Evolutionary conservation across 2,329 filamentous ascomycete species (phyloP), one percentile per base, ranked within the genome.

Genomic region (Chalara sp.): DNA sequence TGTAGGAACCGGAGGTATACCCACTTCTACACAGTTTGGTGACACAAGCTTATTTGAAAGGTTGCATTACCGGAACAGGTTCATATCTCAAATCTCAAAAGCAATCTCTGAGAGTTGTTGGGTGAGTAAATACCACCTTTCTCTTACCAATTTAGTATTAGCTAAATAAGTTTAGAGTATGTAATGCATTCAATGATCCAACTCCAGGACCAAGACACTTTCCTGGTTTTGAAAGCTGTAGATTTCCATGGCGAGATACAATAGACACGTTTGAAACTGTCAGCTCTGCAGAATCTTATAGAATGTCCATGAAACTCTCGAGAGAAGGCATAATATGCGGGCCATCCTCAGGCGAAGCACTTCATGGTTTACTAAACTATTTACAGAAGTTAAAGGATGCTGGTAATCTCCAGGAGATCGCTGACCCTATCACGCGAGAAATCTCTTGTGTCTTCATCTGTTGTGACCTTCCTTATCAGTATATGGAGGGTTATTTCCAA

Each of bases 401-500:
- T 3, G 21, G 21, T 3, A 21, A 21, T 21, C 21, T 21, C 3
- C 21, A 21, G 21, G 21, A 21, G 21, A 21, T 21, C 21, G 21
- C 21, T 21, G 21, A 21, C 3, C 21, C 21, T 21, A 21, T 21
- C 21, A 21, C 21, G 3, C 21, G 21, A 21, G 21, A 21, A 21
- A 21, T 21, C 21, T 21, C 21, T 21, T 21, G 21, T 21, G 21
- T 21, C 21, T 21, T 21, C 21, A 21, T 83, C 3, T 84, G 80
- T 64, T 83, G 80, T 51, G 81, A 84, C 51, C 56, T 84, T 30
- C 81, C 81, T 0, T 83, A 84, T 55, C 80, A 83, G 59, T 83
- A 83, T 53, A 73, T 83, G 43, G 68, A 72, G 29, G 76, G 78
- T 56, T 83, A 83, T 58, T 83, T 81, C 56, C 69, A 76, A 30